A percentile compares a stretch with the other conserved stretches of the same genome.
These are phyloP conservation scores for Trypanosoma mega DNA, from an alignment of 208 protist genomes.

Conservation along the genomic window DNA sequence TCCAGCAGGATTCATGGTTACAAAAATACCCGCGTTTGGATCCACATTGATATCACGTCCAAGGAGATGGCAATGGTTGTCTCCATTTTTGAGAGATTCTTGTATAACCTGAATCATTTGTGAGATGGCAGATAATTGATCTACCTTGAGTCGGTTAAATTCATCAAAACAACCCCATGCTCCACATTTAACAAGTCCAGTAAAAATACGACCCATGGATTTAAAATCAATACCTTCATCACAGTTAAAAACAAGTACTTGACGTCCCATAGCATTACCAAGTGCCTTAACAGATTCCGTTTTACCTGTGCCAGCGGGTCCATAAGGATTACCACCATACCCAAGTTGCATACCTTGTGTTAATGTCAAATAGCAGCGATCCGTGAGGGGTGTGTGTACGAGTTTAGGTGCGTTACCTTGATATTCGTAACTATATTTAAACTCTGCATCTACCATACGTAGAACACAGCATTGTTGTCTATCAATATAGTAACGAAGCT, in stretches of 20 bases:
- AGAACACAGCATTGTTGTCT: conserved; percentile 73
- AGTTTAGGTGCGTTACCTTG: conserved; percentile 98
- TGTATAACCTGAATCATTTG: conserved; percentile 99
- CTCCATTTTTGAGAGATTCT: conserved; percentile 94
- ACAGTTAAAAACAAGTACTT: conserved; percentile 99
- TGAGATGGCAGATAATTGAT: conserved; percentile 98
- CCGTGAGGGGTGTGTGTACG: conserved; percentile 98
- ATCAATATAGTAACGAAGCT: conserved; percentile 95
- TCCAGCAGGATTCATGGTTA: conserved; percentile 98
- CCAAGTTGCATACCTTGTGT: conserved; percentile 98
- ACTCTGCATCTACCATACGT: conserved; percentile 94
- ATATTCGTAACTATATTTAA: conserved; percentile 98
- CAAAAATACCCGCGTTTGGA: conserved; percentile 97
- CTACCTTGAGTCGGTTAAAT: conserved; percentile 98
- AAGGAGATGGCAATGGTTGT: conserved; percentile 85
- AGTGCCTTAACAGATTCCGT: conserved; percentile 99
- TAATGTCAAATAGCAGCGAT: conserved; percentile 98
- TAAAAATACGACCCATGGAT: conserved; percentile 99
- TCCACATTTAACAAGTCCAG: conserved; percentile 98
- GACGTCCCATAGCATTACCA: conserved; percentile 95
- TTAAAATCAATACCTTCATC: conserved; percentile 99
- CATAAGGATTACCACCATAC: conserved; percentile 98
- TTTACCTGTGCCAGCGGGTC: conserved; percentile 98
- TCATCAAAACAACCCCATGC: conserved; percentile 99
- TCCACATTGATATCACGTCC: conserved; percentile 93